Base-by-base conservation (phyloP, 805 yeast species). In the Metschnikowia lochheadii region DNA sequence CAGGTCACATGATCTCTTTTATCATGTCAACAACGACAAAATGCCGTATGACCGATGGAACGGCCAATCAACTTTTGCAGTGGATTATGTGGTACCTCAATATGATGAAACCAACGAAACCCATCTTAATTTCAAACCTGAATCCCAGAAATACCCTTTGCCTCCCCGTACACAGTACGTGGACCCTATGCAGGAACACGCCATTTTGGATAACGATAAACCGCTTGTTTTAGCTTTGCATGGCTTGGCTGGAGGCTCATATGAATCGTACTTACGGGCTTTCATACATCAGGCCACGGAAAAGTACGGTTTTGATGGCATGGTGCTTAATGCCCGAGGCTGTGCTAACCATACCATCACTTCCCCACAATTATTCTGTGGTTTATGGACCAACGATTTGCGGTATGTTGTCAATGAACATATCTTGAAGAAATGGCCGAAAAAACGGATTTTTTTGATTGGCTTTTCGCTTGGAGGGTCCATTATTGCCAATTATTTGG, bases 171-270 rank as follows among this genome's bases (percentile, higher is more conserved):
- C 88, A 0, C 76, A 87, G 63, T 86, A 78, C 61, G 65, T 83
- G 52, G 71, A 79, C 23, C 76, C 76, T 1, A 63, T 65, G 1
- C 81, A 79, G 55, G 68, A 79, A 31, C 56, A 56, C 3, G 58
- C 46, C 2, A 47, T 76, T 2, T 60, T 72, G 37, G 58, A 62
- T 3, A 60, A 62, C 7, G 68, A 67, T 8, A 75, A 73, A 52
- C 91, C 91, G 3, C 69, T 87, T 44, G 72, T 83, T 18, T 69
- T 87, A 32, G 79, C 85, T 7, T 66, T 78, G 44, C 92, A 87
- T 60, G 95, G 94, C 1, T 71, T 87, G 36, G 85, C 87, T 26
- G 92, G 94, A 51, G 95, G 95, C 1, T 82, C 89, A 14, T 87
- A 83, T 58, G 94, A 87, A 63, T 82, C 87, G 18, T 83, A 83